Conservation (phyloP, 441 rosid species). For the Macaranga tanarius region DNA sequence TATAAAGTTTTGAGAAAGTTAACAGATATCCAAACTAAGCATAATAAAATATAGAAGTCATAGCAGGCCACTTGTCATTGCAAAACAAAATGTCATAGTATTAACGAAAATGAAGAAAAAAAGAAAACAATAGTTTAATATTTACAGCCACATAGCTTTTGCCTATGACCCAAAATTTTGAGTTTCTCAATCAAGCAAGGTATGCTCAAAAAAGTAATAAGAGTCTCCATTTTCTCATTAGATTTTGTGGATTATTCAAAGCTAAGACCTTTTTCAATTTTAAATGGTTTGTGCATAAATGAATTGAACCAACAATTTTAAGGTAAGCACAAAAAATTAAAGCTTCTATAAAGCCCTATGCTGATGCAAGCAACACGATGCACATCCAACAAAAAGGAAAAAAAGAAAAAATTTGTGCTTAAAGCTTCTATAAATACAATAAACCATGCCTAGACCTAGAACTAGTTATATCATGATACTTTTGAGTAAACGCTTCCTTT, state of each 20-base stretch:
- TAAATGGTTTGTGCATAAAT: background rate
- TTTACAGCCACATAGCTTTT: background rate
- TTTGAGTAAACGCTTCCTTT: background rate
- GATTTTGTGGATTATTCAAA: background rate
- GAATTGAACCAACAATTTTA: too few relatives aligned
- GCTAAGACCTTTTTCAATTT: background rate
- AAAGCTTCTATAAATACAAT: background rate
- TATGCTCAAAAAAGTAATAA: too few relatives aligned
- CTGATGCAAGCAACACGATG: too few relatives aligned
- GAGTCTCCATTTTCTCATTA: background rate
- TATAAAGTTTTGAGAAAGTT: background rate
- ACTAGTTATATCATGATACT: background rate
- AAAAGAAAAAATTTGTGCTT: background rate
- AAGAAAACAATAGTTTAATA: background rate
- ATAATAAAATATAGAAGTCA: background rate
- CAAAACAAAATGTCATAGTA: background rate
- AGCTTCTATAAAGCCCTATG: too few relatives aligned
- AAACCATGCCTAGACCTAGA: background rate
- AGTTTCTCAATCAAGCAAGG: background rate
- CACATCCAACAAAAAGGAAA: too few relatives aligned
- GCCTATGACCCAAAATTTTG: background rate
- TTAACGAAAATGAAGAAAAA: background rate
- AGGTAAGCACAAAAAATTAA: too few relatives aligned
- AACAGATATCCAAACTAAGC: background rate
- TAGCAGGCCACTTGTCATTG: background rate